Conservation (phyloP, 2,329 filamentous ascomycete species). For the Alternaria dauci region DNA sequence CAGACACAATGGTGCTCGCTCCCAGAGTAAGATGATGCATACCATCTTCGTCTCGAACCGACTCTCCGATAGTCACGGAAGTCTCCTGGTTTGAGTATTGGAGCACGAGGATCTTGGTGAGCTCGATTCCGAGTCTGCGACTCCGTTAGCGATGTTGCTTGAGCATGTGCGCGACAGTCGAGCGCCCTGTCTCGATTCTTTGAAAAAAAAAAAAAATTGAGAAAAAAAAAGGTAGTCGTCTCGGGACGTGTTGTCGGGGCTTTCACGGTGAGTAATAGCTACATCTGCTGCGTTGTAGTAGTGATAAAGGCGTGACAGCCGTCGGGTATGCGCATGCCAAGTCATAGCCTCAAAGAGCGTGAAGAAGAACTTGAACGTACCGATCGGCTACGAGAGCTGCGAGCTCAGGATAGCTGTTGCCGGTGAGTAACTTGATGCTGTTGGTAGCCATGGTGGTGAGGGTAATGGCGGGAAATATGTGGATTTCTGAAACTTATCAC, state of each 20-base stretch:
- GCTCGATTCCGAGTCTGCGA: slow-evolving; percentile 74
- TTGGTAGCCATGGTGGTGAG: slow-evolving; percentile 69
- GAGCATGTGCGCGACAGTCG: slow-evolving; percentile 1
- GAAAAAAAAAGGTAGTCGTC: not conserved
- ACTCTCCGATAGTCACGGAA: slow-evolving; percentile 93
- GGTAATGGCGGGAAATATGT: slow-evolving; percentile 23
- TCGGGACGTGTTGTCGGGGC: not conserved
- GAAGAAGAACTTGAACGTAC: slow-evolving; percentile 53
- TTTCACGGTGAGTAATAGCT: not conserved
- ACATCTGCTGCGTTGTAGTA: not conserved
- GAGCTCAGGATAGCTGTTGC: slow-evolving; percentile 77
- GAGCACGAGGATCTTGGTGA: slow-evolving; percentile 80
- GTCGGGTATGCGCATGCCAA: slow-evolving; percentile 21
- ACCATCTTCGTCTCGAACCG: slow-evolving; percentile 95
- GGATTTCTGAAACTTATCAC: slow-evolving; percentile 28
- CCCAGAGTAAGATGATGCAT: slow-evolving; percentile 36
- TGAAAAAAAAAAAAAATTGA: not conserved
- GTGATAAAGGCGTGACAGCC: not conserved
- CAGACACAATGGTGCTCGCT: not conserved
- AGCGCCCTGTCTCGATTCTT: not conserved
- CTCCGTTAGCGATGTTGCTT: slow-evolving; percentile 26
- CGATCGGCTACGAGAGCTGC: slow-evolving; percentile 73
- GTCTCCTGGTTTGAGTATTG: slow-evolving; percentile 90
- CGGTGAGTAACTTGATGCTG: slow-evolving; percentile 77
- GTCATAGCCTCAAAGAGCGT: slow-evolving; percentile 9